A percentile compares a stretch with the other conserved stretches of the same genome.
phyloP scores from a whole-genome alignment of 1,139 yeast species.

The Saccharomyces pastorianus region DNA sequence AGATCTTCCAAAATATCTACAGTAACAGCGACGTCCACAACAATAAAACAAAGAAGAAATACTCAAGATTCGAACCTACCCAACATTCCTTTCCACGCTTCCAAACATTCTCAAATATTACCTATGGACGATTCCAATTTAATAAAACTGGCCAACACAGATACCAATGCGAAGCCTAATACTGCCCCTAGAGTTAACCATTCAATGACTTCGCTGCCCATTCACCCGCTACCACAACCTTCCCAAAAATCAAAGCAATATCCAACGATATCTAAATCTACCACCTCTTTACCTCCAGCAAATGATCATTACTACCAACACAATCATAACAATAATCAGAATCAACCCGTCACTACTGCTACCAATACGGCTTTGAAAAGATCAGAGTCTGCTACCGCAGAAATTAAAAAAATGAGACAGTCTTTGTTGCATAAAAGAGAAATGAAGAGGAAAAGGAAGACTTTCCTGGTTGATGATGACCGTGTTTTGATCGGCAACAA shows the following conservation, averaged over 20 bases:
- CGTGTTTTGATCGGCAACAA: constrained; percentile 66
- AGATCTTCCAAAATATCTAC: constrained; percentile 7
- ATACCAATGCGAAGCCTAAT: constrained; percentile 5
- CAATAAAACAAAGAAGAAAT: constrained; percentile 7
- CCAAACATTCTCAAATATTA: constrained; percentile 28
- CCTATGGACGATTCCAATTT: constrained; percentile 17
- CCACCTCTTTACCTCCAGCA: constrained; percentile 12
- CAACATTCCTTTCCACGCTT: constrained; percentile 27
- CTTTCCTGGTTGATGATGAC: constrained; percentile 46
- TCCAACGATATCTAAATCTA: constrained; percentile 7
- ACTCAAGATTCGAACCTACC: constrained; percentile 14
- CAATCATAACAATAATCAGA: neutral
- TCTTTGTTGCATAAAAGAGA: constrained; percentile 28
- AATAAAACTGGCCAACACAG: neutral
- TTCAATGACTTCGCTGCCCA: constrained; percentile 16
- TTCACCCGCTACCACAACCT: constrained; percentile 4
- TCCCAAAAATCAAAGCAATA: neutral
- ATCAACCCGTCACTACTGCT: constrained; percentile 1
- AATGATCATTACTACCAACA: constrained; percentile 1
- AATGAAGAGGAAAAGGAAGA: constrained; percentile 28
- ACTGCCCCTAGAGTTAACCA: constrained; percentile 5
- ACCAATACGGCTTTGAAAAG: constrained; percentile 17
- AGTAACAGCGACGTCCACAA: neutral
- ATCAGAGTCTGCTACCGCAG: constrained; percentile 28
- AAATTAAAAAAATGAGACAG: constrained; percentile 29